These are phyloP conservation scores for Mucor saturninus DNA, from an alignment of 371 early-diverging fungal species.

Conservation along the genomic window DNA sequence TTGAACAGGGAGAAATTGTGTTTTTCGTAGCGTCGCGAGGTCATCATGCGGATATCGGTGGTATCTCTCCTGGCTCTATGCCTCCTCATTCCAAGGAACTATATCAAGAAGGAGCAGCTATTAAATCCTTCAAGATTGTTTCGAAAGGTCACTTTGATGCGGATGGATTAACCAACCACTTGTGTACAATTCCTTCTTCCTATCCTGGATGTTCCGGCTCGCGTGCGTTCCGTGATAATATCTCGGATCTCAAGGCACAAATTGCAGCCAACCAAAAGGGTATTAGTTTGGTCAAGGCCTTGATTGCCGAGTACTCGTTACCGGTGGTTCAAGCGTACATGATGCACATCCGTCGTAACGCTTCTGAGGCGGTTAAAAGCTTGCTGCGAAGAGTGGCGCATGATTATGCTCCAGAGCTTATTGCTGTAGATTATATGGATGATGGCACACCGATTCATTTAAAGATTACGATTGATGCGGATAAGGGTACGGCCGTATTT, in stretches of 20 bases:
- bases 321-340: constrained; percentile 94
- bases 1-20: constrained; percentile 76
- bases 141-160: constrained; percentile 79
- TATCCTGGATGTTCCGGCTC: constrained; percentile 90
- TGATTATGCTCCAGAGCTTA: constrained; percentile 53
- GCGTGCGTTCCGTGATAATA: constrained; percentile 83
- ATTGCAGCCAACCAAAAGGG: constrained; percentile 97
- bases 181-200: constrained; percentile 83
- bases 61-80: constrained; percentile 81
- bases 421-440: constrained; percentile 89
- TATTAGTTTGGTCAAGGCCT: constrained; percentile 76
- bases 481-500: constrained; percentile 82
- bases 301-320: constrained; percentile 86
- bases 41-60: constrained; percentile 98
- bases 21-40: constrained; percentile 96
- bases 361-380: constrained; percentile 83
- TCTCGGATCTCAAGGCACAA: constrained; percentile 94
- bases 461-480: constrained; percentile 70
- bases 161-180: constrained; percentile 69
- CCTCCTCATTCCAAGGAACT: constrained; percentile 88
- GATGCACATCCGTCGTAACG: constrained; percentile 84
- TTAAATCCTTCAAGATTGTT: constrained; percentile 90
- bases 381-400: constrained; percentile 68
- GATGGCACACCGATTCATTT: constrained; percentile 90
- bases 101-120: constrained; percentile 93